phyloP scores from a whole-genome alignment of 2,329 filamentous ascomycete genomes.

The Hawksworthiomyces lignivorus region DNA sequence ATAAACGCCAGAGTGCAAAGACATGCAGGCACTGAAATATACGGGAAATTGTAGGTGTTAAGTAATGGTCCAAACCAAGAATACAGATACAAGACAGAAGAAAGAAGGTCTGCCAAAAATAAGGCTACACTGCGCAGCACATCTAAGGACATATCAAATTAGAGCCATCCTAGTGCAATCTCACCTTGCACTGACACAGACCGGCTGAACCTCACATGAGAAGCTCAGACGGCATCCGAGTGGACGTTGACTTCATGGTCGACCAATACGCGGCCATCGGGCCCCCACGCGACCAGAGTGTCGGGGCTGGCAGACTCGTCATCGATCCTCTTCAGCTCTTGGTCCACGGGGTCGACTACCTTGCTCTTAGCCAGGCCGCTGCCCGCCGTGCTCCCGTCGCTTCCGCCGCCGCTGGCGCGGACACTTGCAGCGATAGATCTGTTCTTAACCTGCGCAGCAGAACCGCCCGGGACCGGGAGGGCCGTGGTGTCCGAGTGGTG shows the following conservation, averaged over 20 bases:
- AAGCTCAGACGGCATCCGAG: slow-evolving; percentile 2
- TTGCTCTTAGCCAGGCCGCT: slow-evolving; percentile 11
- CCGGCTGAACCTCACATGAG: too few relatives aligned
- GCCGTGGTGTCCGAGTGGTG: slow-evolving; percentile 7
- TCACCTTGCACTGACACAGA: too few relatives aligned
- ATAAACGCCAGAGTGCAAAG: too few relatives aligned
- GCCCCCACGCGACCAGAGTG: background rate
- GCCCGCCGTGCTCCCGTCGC: slow-evolving; percentile 1
- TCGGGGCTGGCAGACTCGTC: background rate
- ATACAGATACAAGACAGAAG: too few relatives aligned
- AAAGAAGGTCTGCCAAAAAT: too few relatives aligned
- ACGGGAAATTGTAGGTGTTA: too few relatives aligned
- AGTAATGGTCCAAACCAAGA: too few relatives aligned
- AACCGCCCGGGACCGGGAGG: slow-evolving; percentile 1
- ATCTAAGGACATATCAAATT: too few relatives aligned
- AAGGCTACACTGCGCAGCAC: too few relatives aligned
- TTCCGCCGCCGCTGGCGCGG: slow-evolving; percentile 1
- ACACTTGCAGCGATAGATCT: background rate
- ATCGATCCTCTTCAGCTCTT: slow-evolving; percentile 18
- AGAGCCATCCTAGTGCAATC: too few relatives aligned
- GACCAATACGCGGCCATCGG: slow-evolving; percentile 14
- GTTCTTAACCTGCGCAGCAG: slow-evolving; percentile 7
- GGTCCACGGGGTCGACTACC: slow-evolving; percentile 14
- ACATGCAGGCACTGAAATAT: too few relatives aligned
- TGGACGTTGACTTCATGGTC: slow-evolving; percentile 15